A percentile compares a stretch with the other conserved stretches of the same genome.
phyloP scores from a whole-genome alignment of 768 basidiomycete species.

The Podaxis sp. region DNA sequence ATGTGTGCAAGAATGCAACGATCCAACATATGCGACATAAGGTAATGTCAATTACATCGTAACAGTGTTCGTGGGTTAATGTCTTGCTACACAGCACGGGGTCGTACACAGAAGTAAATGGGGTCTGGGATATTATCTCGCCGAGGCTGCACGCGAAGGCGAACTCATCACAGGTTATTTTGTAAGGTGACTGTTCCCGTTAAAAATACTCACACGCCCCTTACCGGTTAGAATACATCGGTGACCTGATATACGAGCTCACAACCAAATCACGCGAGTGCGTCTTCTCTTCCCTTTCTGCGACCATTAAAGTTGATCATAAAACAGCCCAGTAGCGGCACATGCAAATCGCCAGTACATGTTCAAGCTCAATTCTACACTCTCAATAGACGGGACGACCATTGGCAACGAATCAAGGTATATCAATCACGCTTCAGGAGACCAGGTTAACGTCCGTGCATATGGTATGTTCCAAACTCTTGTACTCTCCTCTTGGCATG shows the following conservation, averaged over 20 bases:
- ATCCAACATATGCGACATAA: conserved; percentile 13
- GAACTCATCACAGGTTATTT: conserved; percentile 17
- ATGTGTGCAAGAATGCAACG: conserved; percentile 8
- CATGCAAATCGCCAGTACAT: conserved; percentile 18
- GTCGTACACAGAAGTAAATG: conserved; percentile 13
- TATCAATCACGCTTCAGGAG: conserved; percentile 15
- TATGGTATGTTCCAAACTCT: not conserved
- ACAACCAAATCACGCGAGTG: conserved; percentile 20
- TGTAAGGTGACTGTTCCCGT: no score
- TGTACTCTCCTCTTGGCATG: not conserved
- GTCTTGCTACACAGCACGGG: not conserved
- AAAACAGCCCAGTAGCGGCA: conserved; percentile 4
- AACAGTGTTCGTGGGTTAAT: not conserved
- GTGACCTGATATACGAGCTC: conserved; percentile 18
- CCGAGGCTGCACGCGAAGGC: conserved; percentile 11
- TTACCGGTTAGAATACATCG: conserved; percentile 16
- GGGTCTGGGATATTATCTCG: conserved; percentile 17
- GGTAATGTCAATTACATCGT: not conserved
- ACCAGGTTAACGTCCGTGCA: conserved; percentile 13
- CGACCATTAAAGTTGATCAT: not conserved
- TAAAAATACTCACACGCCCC: no score
- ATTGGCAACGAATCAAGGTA: conserved; percentile 18
- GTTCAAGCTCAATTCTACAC: conserved; percentile 18
- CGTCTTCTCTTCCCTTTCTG: not conserved
- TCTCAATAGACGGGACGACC: conserved; percentile 12